Conservation (phyloP, 345 rosid genomes). For the Euphorbia pulcherrima region DNA sequence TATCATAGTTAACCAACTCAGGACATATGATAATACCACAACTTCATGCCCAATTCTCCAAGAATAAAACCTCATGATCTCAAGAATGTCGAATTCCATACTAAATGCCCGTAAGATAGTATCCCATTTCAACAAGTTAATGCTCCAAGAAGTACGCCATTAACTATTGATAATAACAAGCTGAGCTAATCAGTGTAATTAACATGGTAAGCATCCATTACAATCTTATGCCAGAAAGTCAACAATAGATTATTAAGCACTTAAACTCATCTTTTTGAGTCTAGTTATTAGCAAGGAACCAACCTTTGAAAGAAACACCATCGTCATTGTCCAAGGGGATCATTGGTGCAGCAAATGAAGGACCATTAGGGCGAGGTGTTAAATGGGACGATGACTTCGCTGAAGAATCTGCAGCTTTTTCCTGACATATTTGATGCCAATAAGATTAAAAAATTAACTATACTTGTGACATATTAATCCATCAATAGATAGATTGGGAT, state of each 20-base stretch:
- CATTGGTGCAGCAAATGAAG: constrained; percentile 55
- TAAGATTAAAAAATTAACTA: too few species aligned
- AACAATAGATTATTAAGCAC: too few species aligned
- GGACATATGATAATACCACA: not conserved
- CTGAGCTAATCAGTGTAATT: not conserved
- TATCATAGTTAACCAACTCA: not conserved
- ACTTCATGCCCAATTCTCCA: not conserved
- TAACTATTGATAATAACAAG: not conserved
- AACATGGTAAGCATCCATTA: not conserved
- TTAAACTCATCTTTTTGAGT: too few species aligned
- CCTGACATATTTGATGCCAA: constrained; percentile 42
- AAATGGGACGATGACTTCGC: constrained; percentile 62
- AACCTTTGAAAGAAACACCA: constrained; percentile 70
- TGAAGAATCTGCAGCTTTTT: constrained; percentile 60
- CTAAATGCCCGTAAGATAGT: not conserved
- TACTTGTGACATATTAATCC: too few species aligned
- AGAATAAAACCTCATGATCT: not conserved
- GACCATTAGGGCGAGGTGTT: constrained; percentile 60
- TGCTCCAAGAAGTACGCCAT: not conserved
- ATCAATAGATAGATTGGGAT: too few species aligned
- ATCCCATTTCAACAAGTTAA: not conserved
- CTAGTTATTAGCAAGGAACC: constrained; percentile 16
- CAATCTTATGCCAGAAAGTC: constrained; percentile 1
- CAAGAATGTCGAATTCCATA: not conserved
- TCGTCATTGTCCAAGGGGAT: constrained; percentile 64